Base-by-base conservation (phyloP, 2,329 filamentous ascomycete species). In the Xylaria sp. region DNA sequence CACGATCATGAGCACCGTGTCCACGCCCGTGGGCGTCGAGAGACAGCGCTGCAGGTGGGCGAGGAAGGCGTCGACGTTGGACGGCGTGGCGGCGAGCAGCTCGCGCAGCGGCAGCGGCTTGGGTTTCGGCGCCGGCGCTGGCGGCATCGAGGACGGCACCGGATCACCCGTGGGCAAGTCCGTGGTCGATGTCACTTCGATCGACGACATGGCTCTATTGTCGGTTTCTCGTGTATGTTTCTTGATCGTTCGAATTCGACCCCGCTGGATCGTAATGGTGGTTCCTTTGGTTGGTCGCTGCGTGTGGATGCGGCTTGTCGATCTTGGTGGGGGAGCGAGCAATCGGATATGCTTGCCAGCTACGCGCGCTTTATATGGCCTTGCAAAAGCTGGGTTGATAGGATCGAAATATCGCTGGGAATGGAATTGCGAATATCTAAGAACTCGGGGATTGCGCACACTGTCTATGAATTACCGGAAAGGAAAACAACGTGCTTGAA, bases 1-100 rank as follows among this genome's bases (percentile, higher is more conserved):
- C 64, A 88, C 74, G 67, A 89, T 85, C 65, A 89, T 84, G 69
- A 93, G 86, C 64, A 88, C 80, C 49, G 85, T 84, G 77, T 93
- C 90, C 74, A 89, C 86, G 71, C 90, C 90, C 35, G 83, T 76
- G 44, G 90, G 86, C 9, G 88, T 90, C 66, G 86, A 83, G 68
- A 92, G 80, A 72, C 90, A 85, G 67, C 87, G 87, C 71, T 83
- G 78, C 49, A 88, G 80, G 74, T 83, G 82, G 25, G 80, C 73
- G 64, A 88, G 74, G 72, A 86, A 84, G 73, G 76, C 78, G 72
- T 87, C 85, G 68, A 79, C 35, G 69, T 76, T 75, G 67, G 76
- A 74, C 41, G 80, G 79, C 15, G 75, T 61, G 13, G 74, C 71
- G 46, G 73, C 68, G 46, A 80, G 65, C 48, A 77, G 68, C 38